Evolutionary conservation across 192 early-diverging fungal species (phyloP).

Genomic region (Neocallimastix lanati): DNA sequence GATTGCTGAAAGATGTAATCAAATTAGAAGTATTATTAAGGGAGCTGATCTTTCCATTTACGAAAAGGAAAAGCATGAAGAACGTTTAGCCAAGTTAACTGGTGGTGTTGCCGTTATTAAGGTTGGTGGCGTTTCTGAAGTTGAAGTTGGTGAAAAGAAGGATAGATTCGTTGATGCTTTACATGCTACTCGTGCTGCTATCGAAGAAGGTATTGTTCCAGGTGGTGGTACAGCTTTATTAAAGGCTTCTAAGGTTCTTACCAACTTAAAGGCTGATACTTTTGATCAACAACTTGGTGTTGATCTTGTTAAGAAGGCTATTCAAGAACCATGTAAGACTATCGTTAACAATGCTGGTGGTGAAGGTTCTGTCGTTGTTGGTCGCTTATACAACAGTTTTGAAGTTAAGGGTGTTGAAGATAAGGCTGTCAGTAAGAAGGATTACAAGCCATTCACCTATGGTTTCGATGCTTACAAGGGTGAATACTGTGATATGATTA

Average conservation of each 20-base stretch:
- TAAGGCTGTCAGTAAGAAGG: background rate
- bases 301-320: slow-evolving; percentile 86
- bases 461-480: slow-evolving; percentile 81
- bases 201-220: slow-evolving; percentile 97
- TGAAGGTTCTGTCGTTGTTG: slow-evolving; percentile 91
- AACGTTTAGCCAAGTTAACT: slow-evolving; percentile 93
- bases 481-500: slow-evolving; percentile 92
- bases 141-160: slow-evolving; percentile 99
- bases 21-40: slow-evolving; percentile 81
- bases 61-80: slow-evolving; percentile 98
- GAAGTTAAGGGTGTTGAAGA: slow-evolving; percentile 15
- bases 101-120: slow-evolving; percentile 99
- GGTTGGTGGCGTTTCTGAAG: slow-evolving; percentile 92
- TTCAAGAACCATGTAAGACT: slow-evolving; percentile 77
- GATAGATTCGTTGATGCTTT: slow-evolving; percentile 97
- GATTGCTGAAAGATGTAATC: slow-evolving; percentile 86
- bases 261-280: slow-evolving; percentile 69
- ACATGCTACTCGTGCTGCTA: slow-evolving; percentile 95
- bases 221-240: slow-evolving; percentile 95
- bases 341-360: slow-evolving; percentile 96
- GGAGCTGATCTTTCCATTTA: slow-evolving; percentile 74
- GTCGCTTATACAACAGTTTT: slow-evolving; percentile 51
- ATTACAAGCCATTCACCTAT: slow-evolving; percentile 12
- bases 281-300: slow-evolving; percentile 99
- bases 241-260: slow-evolving; percentile 76